A percentile compares a stretch with the other conserved stretches of the same genome.
phyloP scores from a whole-genome alignment of 345 rosid species.

The Eucalyptus pauciflora region DNA sequence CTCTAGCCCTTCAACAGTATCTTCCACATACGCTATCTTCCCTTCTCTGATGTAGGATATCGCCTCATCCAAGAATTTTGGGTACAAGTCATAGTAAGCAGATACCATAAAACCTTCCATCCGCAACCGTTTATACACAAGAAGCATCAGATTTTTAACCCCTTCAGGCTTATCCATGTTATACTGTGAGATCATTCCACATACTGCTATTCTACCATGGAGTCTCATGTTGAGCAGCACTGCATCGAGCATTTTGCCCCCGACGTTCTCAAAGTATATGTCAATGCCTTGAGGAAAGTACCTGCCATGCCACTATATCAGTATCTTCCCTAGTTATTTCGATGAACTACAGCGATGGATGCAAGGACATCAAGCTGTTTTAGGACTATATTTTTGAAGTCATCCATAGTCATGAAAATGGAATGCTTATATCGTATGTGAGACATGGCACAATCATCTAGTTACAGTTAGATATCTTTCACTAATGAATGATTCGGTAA shows the following conservation, averaged over 20 bases:
- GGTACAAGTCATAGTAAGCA: slow-evolving; percentile 6
- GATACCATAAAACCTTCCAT: slow-evolving; percentile 16
- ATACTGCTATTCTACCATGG: slow-evolving; percentile 8
- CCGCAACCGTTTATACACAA: slow-evolving; percentile 1
- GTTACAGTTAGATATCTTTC: neutral
- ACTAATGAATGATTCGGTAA: neutral
- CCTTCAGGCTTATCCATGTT: slow-evolving; percentile 2
- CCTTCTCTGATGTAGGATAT: slow-evolving; percentile 5
- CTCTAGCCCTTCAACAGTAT: slow-evolving; percentile 8
- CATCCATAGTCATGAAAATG: neutral
- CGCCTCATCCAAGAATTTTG: neutral
- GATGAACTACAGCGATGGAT: neutral
- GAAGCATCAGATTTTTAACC: neutral
- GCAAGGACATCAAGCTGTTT: neutral
- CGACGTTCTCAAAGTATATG: slow-evolving; percentile 17
- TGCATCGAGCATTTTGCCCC: slow-evolving; percentile 14
- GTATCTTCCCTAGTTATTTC: neutral
- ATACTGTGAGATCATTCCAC: slow-evolving; percentile 18
- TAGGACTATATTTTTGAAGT: neutral
- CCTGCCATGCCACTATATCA: neutral
- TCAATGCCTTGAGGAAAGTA: slow-evolving; percentile 15
- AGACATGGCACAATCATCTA: neutral
- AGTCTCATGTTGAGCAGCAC: slow-evolving; percentile 13
- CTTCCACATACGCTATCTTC: slow-evolving; percentile 7
- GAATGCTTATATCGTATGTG: neutral